Base-by-base conservation (phyloP, 768 basidiomycete genomes). In the Suillus clintonianus region DNA sequence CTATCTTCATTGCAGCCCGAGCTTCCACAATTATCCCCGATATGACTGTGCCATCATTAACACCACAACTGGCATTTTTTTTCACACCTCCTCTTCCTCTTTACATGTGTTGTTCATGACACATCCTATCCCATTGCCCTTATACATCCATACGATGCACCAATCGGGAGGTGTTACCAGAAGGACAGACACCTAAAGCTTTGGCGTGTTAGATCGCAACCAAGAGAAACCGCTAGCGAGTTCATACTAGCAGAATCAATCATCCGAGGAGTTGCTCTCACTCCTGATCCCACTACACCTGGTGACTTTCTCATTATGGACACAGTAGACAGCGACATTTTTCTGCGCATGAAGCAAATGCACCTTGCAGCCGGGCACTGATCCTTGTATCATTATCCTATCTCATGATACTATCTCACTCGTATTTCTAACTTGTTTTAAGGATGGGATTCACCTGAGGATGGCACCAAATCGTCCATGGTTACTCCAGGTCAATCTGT, bases 201-300 rank as follows among this genome's bases (percentile, higher is more conserved):
- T 19, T 62, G 60, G 58, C 61, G 67, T 5, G 51, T 75, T 19
- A 64, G 65, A 7, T 51, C 63, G 11, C 30, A 61, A 30, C 63
- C 58, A 1, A 41, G 58, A 24, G 43, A 56, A 37, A 41, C 64
- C 4, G 32, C 62, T 11, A 34, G 67, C 1, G 69, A 70, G 39
- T 67, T 79, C 30, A 69, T 78, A 22, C 68, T 68, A 8, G 65
- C 68, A 5, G 42, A 63, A 19, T 77, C 76, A 15, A 78, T 79
- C 13, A 66, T 75, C 34, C 64, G 68, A 37, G 73, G 77, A 3
- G 77, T 72, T 5, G 56, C 72, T 34, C 56, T 78, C 30, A 61
- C 68, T 37, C 63, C 65, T 11, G 72, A 73, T 51, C 64, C 56
- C 19, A 61, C 60, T 17, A 50, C n/a, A 9, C 17, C 32, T 19